Conservation (phyloP, 208 protist genomes). For the Lotmaria passim region DNA sequence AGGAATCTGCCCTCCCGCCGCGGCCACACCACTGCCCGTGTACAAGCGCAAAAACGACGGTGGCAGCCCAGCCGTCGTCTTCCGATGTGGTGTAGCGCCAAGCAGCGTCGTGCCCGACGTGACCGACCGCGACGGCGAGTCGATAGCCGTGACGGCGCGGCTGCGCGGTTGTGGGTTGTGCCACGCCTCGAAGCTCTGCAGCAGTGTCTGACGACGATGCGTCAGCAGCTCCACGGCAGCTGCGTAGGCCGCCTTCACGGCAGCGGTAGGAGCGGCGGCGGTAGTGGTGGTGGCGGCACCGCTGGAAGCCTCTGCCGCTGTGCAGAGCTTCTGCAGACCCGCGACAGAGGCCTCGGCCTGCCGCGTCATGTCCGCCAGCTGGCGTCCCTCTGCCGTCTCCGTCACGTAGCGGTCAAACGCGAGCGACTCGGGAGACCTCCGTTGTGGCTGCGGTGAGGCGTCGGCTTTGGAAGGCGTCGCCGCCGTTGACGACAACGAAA, state of each 20-base stretch:
- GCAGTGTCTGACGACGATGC: slow-evolving; percentile 19
- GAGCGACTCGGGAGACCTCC: background rate
- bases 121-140: background rate
- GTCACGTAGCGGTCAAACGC: slow-evolving; percentile 14
- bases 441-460: no score
- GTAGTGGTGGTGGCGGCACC: no score
- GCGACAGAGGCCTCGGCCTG: slow-evolving; percentile 9
- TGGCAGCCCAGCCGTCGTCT: no score
- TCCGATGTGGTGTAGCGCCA: background rate
- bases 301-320: background rate
- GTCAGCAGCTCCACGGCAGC: slow-evolving; percentile 12
- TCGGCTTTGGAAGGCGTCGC: no score
- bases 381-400: slow-evolving; percentile 14
- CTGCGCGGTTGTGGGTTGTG: no score
- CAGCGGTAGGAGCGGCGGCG: no score
- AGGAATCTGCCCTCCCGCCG: slow-evolving; percentile 1
- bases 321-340: background rate
- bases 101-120: background rate
- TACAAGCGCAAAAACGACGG: background rate
- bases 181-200: slow-evolving; percentile 30
- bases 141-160: background rate
- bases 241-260: background rate
- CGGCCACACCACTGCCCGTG: background rate
- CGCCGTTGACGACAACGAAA: background rate
- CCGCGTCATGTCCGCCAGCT: slow-evolving; percentile 8